Evolutionary conservation across 768 basidiomycete genomes (phyloP).

Genomic region (Floccularia luteovirens): DNA sequence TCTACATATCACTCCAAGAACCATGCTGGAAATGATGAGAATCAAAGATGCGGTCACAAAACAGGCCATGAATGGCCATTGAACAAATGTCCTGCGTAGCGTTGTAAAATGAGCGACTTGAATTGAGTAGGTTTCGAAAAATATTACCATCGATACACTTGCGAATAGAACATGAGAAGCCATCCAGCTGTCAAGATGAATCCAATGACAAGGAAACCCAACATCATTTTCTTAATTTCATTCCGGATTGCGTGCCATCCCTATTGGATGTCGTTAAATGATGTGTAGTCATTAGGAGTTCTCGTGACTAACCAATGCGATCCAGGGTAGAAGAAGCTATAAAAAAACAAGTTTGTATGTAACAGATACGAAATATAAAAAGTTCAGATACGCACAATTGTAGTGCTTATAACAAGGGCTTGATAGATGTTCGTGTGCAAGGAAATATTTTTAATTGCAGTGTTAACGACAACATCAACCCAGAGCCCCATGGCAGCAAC

Average conservation of each 20-base stretch:
- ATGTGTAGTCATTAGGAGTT: no score
- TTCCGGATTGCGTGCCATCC: constrained; percentile 47
- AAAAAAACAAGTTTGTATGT: constrained; percentile 1
- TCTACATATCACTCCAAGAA: constrained; percentile 41
- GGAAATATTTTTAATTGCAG: constrained; percentile 34
- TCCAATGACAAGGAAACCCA: constrained; percentile 32
- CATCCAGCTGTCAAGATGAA: constrained; percentile 27
- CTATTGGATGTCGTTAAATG: no score
- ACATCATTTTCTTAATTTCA: constrained; percentile 34
- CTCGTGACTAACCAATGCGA: constrained; percentile 38
- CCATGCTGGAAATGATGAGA: constrained; percentile 30
- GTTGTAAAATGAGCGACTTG: constrained; percentile 16
- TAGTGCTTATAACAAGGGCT: constrained; percentile 35
- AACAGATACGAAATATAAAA: background rate
- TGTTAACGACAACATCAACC: constrained; percentile 44
- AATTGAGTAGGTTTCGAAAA: constrained; percentile 1
- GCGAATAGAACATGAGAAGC: constrained; percentile 39
- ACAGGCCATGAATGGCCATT: constrained; percentile 43
- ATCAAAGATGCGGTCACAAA: constrained; percentile 36
- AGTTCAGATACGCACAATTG: constrained; percentile 24
- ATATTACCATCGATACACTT: constrained; percentile 33
- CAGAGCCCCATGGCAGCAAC: constrained; percentile 45
- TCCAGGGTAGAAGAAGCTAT: constrained; percentile 47
- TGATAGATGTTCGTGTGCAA: constrained; percentile 31
- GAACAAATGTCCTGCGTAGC: constrained; percentile 30